phyloP scores from a whole-genome alignment of 805 yeast genomes.

The Zygosaccharomyces kombuchaensis region DNA sequence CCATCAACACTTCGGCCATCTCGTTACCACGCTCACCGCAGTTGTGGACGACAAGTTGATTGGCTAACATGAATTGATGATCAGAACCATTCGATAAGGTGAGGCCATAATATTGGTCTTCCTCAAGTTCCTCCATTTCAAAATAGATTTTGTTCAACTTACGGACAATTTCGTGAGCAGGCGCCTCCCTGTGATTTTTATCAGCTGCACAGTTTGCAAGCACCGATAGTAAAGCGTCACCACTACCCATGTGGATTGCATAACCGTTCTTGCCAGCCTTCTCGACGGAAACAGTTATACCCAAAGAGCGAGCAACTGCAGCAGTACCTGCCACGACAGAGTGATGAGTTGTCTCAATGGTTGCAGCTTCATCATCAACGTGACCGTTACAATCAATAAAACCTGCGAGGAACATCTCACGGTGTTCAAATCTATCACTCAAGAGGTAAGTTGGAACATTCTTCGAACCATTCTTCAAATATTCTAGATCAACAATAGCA shows the following conservation, averaged over 20 bases:
- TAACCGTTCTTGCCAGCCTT: constrained; percentile 5
- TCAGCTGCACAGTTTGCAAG: constrained; percentile 8
- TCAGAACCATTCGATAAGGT: constrained; percentile 40
- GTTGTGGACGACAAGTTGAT: constrained; percentile 35
- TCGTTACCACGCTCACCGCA: constrained; percentile 98
- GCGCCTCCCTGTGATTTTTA: constrained; percentile 2
- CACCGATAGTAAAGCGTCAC: constrained; percentile 20
- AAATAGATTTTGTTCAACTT: constrained; percentile 31
- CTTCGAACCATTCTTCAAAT: constrained; percentile 18
- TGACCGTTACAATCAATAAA: constrained; percentile 38
- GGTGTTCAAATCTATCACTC: constrained; percentile 34
- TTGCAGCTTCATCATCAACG: constrained; percentile 23
- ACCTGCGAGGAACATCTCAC: constrained; percentile 44
- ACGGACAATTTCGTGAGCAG: constrained; percentile 16
- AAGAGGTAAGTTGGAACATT: constrained; percentile 32
- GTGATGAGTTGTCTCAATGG: constrained; percentile 26
- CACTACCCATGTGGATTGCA: constrained; percentile 8
- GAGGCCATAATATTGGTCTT: constrained; percentile 42
- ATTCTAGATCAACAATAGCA: constrained; percentile 19
- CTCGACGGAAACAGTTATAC: constrained; percentile 30
- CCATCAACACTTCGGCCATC: constrained; percentile 99
- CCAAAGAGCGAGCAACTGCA: constrained; percentile 42
- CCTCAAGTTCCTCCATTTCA: constrained; percentile 25
- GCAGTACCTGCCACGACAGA: constrained; percentile 33
- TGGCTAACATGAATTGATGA: constrained; percentile 41